A percentile compares a stretch with the other conserved stretches of the same genome.
These are phyloP conservation scores for Mallotus japonicus DNA, from an alignment of 441 rosid species.

Conservation along the genomic window DNA sequence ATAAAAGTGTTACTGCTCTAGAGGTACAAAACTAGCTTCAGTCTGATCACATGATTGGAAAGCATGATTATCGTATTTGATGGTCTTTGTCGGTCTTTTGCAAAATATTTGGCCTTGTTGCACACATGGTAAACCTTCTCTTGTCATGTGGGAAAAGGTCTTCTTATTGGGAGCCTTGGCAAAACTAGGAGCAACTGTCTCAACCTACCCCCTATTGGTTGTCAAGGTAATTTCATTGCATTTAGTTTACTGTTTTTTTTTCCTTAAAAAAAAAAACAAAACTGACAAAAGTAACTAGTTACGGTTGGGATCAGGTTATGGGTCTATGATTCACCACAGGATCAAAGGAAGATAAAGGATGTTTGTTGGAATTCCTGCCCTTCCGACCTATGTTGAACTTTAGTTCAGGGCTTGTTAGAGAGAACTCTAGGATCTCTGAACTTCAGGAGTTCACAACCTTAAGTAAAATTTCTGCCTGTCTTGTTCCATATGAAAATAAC, in stretches of 20 bases:
- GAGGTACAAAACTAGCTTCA: constrained; percentile 39
- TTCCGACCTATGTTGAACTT: too few relatives aligned
- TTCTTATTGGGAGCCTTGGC: constrained; percentile 64
- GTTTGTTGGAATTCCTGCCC: too few relatives aligned
- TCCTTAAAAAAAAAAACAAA: background rate
- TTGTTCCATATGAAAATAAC: too few relatives aligned
- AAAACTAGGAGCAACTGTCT: constrained; percentile 66
- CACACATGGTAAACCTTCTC: background rate
- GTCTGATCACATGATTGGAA: background rate
- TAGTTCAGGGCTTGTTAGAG: too few relatives aligned
- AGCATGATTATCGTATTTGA: constrained; percentile 1
- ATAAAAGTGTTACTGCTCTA: constrained; percentile 49
- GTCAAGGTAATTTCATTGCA: constrained; percentile 52
- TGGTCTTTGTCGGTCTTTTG: background rate
- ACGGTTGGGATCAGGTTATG: too few relatives aligned
- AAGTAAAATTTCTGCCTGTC: too few relatives aligned
- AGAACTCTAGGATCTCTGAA: too few relatives aligned
- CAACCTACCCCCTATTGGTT: constrained; percentile 67
- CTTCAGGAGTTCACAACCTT: too few relatives aligned
- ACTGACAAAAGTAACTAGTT: too few relatives aligned
- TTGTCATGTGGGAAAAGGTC: constrained; percentile 40
- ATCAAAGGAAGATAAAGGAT: too few relatives aligned
- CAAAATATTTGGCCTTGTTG: constrained; percentile 1
- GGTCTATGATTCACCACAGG: too few relatives aligned
- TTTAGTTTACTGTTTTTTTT: background rate